Percentiles rank a stretch among this genome's conserved stretches.
phyloP scores from a whole-genome alignment of 2,329 filamentous ascomycete genomes.

The Claviceps arundinis region DNA sequence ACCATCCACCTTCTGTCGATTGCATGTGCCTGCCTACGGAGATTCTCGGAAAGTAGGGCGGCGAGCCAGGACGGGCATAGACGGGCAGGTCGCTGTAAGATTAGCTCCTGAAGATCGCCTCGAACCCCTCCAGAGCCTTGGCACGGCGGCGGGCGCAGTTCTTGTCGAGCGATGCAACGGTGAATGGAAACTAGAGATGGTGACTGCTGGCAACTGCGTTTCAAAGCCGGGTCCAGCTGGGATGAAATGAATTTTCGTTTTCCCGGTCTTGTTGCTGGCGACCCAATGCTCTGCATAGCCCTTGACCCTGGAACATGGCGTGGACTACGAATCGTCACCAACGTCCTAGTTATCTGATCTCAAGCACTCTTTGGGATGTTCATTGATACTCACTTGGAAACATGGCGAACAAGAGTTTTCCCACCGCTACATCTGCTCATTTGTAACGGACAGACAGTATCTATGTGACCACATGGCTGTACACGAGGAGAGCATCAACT shows the following conservation, averaged over 20 bases:
- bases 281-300: not conserved
- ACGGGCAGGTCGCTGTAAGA: not conserved
- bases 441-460: not conserved
- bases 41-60: not conserved
- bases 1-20: not conserved
- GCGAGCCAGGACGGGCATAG: not conserved
- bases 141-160: not conserved
- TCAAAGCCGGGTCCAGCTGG: not conserved
- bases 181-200: not conserved
- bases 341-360: not conserved
- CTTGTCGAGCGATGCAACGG: not conserved
- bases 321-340: not conserved
- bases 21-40: not conserved
- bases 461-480: not conserved
- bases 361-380: no score
- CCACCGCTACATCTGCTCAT: not conserved
- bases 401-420: no score
- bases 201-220: not conserved
- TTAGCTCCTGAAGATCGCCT: not conserved
- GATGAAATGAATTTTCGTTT: not conserved
- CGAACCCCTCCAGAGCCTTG: not conserved
- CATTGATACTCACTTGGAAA: not conserved
- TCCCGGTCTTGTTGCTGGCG: not conserved
- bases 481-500: no score
- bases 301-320: not conserved